Evolutionary conservation across 768 basidiomycete species (phyloP), one percentile per base, ranked within the genome.

Genomic region (Phanerochaete sordida): DNA sequence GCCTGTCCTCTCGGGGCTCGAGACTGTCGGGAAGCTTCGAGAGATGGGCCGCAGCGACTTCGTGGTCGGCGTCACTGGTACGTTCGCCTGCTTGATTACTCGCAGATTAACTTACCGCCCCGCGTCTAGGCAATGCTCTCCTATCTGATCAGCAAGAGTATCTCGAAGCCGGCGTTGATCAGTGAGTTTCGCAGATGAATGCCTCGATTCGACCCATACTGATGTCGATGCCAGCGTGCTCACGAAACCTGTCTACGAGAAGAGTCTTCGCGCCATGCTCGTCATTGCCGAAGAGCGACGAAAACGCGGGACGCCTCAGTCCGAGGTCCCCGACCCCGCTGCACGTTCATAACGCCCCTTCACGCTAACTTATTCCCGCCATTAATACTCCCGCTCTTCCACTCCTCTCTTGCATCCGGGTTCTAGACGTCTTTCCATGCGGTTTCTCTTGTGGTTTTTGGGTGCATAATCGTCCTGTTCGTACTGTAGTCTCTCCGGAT

Each of bases 51-150:
- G 91, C 62, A 74, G 70, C 19, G 91, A 93, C 67, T 90, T 93
- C 66, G 83, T 94, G 19, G 88, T 92, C 16, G 89, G 88, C 30
- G 86, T 91, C 47, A 91, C 89, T 57, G 90, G n/a, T n/a, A n/a
- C n/a, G n/a, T n/a, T n/a, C n/a, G n/a, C n/a, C n/a, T n/a, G n/a
- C n/a, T n/a, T n/a, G n/a, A n/a, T n/a, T n/a, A n/a, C n/a, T n/a
- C n/a, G n/a, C n/a, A n/a, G n/a, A n/a, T n/a, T n/a, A n/a, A n/a
- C n/a, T n/a, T n/a, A n/a, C n/a, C n/a, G n/a, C n/a, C n/a, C n/a
- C n/a, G n/a, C n/a, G n/a, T n/a, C n/a, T n/a, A n/a, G n/a, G 70
- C 23, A 71, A 71, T 39, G 70, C 70, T 35, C 61, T 71, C 15
- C 71, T 79, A 76, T 66, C 71, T 39, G 90, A 91, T 69, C 90